Conservation (phyloP, 2,329 filamentous ascomycete genomes). For the Aspergillus flavus region DNA sequence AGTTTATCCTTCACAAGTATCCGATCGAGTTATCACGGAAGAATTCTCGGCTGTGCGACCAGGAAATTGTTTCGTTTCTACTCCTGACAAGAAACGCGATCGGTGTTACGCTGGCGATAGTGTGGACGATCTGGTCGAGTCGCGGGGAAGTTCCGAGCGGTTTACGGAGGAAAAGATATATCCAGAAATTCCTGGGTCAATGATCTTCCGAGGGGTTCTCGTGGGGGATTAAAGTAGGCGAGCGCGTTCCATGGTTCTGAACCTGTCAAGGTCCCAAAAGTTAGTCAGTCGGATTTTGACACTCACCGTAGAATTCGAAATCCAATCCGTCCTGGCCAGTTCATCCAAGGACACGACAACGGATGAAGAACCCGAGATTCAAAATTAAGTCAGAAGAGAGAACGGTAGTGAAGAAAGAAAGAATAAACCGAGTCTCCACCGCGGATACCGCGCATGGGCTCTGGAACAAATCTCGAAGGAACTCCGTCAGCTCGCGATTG, state of each 20-base stretch:
- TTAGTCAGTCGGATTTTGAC: background rate
- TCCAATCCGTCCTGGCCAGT: background rate
- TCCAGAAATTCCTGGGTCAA: slow-evolving; percentile 12
- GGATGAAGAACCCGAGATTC: background rate
- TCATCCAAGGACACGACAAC: background rate
- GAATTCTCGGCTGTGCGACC: background rate
- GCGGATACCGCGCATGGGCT: slow-evolving; percentile 20
- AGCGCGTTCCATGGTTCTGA: slow-evolving; percentile 8
- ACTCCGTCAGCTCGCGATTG: background rate
- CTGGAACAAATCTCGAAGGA: slow-evolving; percentile 3
- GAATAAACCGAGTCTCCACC: slow-evolving; percentile 20
- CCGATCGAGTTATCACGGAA: background rate
- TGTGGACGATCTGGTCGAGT: background rate
- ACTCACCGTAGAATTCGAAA: background rate
- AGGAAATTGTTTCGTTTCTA: background rate
- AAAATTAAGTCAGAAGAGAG: background rate
- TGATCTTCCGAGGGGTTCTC: background rate
- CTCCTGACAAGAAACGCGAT: background rate
- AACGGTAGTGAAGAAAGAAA: slow-evolving; percentile 7
- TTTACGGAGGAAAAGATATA: slow-evolving; percentile 1
- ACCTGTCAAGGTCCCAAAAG: background rate
- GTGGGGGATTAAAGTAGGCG: background rate
- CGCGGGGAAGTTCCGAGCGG: slow-evolving; percentile 7
- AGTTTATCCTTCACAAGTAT: background rate
- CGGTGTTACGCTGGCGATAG: background rate